Conservation (phyloP, 345 rosid genomes). For the Combretum micranthum region DNA sequence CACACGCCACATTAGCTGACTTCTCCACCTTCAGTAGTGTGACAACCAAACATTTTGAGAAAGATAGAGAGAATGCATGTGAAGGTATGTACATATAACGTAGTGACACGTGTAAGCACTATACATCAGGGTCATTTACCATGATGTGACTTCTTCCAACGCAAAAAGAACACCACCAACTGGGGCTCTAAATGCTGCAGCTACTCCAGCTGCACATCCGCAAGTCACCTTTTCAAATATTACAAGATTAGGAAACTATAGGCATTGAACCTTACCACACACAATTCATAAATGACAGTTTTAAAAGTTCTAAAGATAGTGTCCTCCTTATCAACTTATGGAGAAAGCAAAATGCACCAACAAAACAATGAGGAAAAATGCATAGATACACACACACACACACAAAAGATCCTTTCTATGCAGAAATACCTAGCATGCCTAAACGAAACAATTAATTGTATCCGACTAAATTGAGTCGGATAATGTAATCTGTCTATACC, state of each 20-base stretch:
- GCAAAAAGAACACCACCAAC: constrained; percentile 99
- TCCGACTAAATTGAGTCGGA: too few species aligned
- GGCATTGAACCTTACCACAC: constrained; percentile 12
- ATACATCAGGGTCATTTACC: constrained; percentile 32
- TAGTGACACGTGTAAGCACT: not conserved
- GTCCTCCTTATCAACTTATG: too few species aligned
- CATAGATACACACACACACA: too few species aligned
- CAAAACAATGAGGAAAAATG: too few species aligned
- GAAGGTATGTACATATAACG: too few species aligned
- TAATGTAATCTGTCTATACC: too few species aligned
- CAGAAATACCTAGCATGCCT: too few species aligned
- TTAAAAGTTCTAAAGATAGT: too few species aligned
- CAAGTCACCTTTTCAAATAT: constrained; percentile 88
- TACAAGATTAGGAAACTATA: constrained; percentile 19
- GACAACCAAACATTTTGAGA: constrained; percentile 7
- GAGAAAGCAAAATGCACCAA: too few species aligned
- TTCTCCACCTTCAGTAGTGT: constrained; percentile 79
- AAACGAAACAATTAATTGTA: too few species aligned
- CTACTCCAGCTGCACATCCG: constrained; percentile 99
- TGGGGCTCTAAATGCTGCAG: constrained; percentile 99
- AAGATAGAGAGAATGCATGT: too few species aligned
- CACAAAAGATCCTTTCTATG: too few species aligned
- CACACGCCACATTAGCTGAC: constrained; percentile 99
- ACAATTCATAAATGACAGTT: not conserved
- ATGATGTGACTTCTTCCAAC: constrained; percentile 94